Base-by-base conservation (phyloP, 2,329 filamentous ascomycete genomes). In the Aspergillus carbonarius region DNA sequence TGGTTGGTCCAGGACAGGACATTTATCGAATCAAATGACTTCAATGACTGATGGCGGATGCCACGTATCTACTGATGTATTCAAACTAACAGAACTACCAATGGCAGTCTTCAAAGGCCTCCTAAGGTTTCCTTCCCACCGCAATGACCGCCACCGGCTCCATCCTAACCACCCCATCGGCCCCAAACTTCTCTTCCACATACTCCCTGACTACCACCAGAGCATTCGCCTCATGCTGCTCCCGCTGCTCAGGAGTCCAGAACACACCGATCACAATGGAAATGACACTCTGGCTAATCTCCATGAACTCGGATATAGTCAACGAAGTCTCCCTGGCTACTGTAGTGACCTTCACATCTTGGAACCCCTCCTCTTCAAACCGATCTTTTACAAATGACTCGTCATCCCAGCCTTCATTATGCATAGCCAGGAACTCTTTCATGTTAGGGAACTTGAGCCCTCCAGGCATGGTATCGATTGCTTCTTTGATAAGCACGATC, bases 131-230 rank as follows among this genome's bases (percentile, higher is more conserved):
- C 48, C 60, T 65, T 20, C 66, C 72, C 15, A 66, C 70, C 1
- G 70, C 68, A 42, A 75, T 46, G 56, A 74, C 63, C 7, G 72
- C 72, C 23, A 63, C 58, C 62, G 68, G 70, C 15, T 67, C 60
- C 55, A 68, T 60, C 4, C 58, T 52, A 32, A 73, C 57, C 3
- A 64, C 58, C 8, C 61, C 70, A 34, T 63, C 57, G 25, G 60
- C 62, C 9, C 65, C 69, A 39, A 66, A 72, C 7, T 42, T 61
- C 17, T 63, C 62, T 25, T 69, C 64, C 44, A 72, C 13, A 37
- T 68, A 70, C 46, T 60, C 65, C 58, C 53, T 60, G 30, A 74
- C 35, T 2, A 63, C 70, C 13, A 58, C 59, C 6, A 57, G 54
- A 25, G 68, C 49, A 34, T 70, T 66, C 1, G 59, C 57, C n/a